Evolutionary conservation across 2,329 filamentous ascomycete genomes (phyloP).

Genomic region (Penicillium sp.): DNA sequence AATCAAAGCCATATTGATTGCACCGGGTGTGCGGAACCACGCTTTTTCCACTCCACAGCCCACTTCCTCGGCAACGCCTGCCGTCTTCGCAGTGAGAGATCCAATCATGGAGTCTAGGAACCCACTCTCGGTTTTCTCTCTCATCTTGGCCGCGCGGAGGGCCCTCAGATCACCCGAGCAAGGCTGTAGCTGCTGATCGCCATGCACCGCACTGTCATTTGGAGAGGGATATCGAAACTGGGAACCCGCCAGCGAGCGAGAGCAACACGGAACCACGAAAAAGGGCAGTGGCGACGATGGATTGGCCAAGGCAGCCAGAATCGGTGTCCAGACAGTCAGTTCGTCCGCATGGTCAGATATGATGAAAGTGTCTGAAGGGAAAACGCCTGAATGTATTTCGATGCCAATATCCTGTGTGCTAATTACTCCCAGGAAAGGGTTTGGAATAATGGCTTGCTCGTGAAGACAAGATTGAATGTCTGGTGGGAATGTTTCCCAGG

Average conservation of each 20-base stretch:
- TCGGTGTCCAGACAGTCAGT: slow-evolving; percentile 91
- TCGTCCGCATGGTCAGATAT: slow-evolving; percentile 98
- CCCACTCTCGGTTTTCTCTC: slow-evolving; percentile 31
- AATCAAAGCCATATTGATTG: slow-evolving; percentile 79
- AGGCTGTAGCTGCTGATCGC: slow-evolving; percentile 29
- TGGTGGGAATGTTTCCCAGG: slow-evolving; percentile 72
- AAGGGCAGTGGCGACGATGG: slow-evolving; percentile 70
- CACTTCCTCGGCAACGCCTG: slow-evolving; percentile 68
- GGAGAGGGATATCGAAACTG: slow-evolving; percentile 60
- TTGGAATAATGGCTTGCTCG: slow-evolving; percentile 64
- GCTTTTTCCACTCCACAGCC: slow-evolving; percentile 80
- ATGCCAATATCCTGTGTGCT: slow-evolving; percentile 16
- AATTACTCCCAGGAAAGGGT: slow-evolving; percentile 43
- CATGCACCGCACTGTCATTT: slow-evolving; percentile 3
- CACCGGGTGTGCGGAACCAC: slow-evolving; percentile 87
- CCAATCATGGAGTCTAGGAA: slow-evolving; percentile 72
- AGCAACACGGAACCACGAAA: slow-evolving; percentile 93
- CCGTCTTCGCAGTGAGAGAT: slow-evolving; percentile 77
- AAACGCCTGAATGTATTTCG: slow-evolving; percentile 58
- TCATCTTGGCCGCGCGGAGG: slow-evolving; percentile 39
- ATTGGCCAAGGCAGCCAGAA: slow-evolving; percentile 68
- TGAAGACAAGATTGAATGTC: slow-evolving; percentile 53
- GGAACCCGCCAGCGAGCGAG: slow-evolving; percentile 77
- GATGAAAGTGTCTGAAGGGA: slow-evolving; percentile 78
- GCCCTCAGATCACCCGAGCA: slow-evolving; percentile 43